These are phyloP conservation scores for Pyrenopolyporus hunteri DNA, from an alignment of 495 filamentous ascomycete genomes.

Conservation along the genomic window DNA sequence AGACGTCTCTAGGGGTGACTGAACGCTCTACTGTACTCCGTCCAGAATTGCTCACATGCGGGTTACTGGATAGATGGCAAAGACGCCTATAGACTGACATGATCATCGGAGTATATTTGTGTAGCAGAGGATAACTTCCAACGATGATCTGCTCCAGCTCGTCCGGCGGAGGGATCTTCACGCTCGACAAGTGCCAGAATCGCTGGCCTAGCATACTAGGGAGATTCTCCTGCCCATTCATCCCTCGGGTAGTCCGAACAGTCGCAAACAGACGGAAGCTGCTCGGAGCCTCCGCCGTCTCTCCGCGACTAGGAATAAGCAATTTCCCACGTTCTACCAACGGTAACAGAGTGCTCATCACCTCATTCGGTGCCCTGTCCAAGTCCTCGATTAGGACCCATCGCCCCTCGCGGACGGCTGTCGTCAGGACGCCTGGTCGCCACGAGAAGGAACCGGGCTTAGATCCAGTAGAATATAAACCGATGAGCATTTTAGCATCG, in stretches of 20 bases:
- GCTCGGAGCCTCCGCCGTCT: conserved; percentile 77
- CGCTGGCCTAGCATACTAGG: conserved; percentile 73
- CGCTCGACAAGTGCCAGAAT: conserved; percentile 77
- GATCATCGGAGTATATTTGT: conserved; percentile 69
- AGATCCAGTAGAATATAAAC: conserved; percentile 85
- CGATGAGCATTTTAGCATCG: conserved; percentile 92
- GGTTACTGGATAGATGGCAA: conserved; percentile 56
- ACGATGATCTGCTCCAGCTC: conserved; percentile 79
- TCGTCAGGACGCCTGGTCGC: conserved; percentile 92
- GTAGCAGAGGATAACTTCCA: conserved; percentile 70
- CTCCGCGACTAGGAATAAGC: conserved; percentile 82
- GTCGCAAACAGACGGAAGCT: conserved; percentile 93
- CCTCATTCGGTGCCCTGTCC: conserved; percentile 92
- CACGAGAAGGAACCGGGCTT: conserved; percentile 88
- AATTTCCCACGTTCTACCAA: conserved; percentile 89
- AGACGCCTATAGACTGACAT: conserved; percentile 77
- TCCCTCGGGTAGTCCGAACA: conserved; percentile 76
- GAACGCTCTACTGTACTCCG: conserved; percentile 63
- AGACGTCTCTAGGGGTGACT: conserved; percentile 77
- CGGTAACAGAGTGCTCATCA: conserved; percentile 88
- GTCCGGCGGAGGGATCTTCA: conserved; percentile 67
- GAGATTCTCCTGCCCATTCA: conserved; percentile 69
- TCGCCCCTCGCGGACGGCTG: conserved; percentile 88
- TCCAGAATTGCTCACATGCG: conserved; percentile 59
- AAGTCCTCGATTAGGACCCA: conserved; percentile 98